Conservation (phyloP, 805 yeast genomes). For the Ogataea salicorniae region DNA sequence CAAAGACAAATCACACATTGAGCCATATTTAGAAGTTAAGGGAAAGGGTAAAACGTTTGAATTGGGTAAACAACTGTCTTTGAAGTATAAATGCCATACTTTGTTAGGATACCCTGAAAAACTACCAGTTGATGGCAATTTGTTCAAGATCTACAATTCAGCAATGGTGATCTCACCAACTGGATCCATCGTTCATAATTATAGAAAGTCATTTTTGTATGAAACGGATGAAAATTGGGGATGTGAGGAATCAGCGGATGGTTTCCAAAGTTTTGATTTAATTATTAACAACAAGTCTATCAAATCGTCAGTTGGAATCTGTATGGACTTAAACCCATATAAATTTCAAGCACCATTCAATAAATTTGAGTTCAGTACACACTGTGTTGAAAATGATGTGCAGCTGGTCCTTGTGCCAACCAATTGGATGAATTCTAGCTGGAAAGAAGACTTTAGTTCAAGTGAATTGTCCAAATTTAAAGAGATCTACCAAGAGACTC, state of each 20-base stretch:
- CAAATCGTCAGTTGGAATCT: slow-evolving; percentile 68
- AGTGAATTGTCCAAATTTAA: slow-evolving; percentile 14
- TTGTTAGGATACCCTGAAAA: slow-evolving; percentile 81
- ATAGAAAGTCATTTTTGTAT: slow-evolving; percentile 72
- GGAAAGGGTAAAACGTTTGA: slow-evolving; percentile 37
- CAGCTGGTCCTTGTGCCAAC: slow-evolving; percentile 70
- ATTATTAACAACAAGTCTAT: slow-evolving; percentile 28
- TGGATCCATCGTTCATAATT: slow-evolving; percentile 59
- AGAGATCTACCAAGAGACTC: slow-evolving; percentile 10
- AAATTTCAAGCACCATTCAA: slow-evolving; percentile 76
- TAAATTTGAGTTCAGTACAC: slow-evolving; percentile 62
- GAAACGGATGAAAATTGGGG: slow-evolving; percentile 82
- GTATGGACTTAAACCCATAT: slow-evolving; percentile 92
- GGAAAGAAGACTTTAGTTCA: slow-evolving; percentile 24
- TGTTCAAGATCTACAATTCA: slow-evolving; percentile 53
- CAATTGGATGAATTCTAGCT: slow-evolving; percentile 70
- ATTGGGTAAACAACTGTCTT: slow-evolving; percentile 55
- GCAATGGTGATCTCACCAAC: slow-evolving; percentile 57
- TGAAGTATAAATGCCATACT: slow-evolving; percentile 52
- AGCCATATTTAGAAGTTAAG: slow-evolving; percentile 50
- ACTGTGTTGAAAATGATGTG: slow-evolving; percentile 42
- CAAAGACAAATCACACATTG: slow-evolving; percentile 38
- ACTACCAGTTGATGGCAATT: slow-evolving; percentile 3
- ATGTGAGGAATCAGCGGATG: slow-evolving; percentile 58
- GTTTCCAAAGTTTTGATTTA: slow-evolving; percentile 50